A percentile compares a stretch with the other conserved stretches of the same genome.
These are phyloP conservation scores for Penicillium paxilli DNA, from an alignment of 495 filamentous ascomycete species.

Conservation along the genomic window DNA sequence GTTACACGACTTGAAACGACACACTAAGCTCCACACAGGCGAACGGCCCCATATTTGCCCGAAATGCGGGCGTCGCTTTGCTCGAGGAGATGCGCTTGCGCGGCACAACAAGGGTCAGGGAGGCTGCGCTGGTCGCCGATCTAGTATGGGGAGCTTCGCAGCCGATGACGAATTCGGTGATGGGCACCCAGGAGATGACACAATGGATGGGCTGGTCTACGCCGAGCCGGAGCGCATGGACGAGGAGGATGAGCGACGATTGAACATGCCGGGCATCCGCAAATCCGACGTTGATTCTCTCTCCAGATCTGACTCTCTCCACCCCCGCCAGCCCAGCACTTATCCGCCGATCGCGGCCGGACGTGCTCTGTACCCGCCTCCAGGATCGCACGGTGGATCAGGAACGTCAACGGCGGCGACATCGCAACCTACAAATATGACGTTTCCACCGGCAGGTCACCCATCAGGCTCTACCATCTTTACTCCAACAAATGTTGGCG, in stretches of 20 bases:
- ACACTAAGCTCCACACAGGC: slow-evolving; percentile 94
- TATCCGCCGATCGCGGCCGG: slow-evolving; percentile 70
- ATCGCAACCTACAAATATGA: slow-evolving; percentile 48
- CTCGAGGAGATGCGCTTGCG: slow-evolving; percentile 90
- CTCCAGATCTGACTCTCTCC: slow-evolving; percentile 49
- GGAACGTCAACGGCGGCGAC: slow-evolving; percentile 54
- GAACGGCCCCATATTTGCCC: slow-evolving; percentile 93
- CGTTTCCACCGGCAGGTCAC: slow-evolving; percentile 47
- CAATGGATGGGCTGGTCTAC: slow-evolving; percentile 77
- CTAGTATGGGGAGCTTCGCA: slow-evolving; percentile 83
- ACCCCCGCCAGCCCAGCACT: slow-evolving; percentile 65
- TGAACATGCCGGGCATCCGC: slow-evolving; percentile 72
- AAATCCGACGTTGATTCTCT: slow-evolving; percentile 58
- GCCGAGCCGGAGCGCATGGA: slow-evolving; percentile 63
- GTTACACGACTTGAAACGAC: slow-evolving; percentile 92
- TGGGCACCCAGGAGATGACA: slow-evolving; percentile 53
- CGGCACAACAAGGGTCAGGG: slow-evolving; percentile 95
- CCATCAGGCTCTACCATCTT: slow-evolving; percentile 59
- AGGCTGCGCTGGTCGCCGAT: slow-evolving; percentile 86
- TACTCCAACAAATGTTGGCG: slow-evolving; percentile 71
- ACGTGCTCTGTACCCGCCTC: slow-evolving; percentile 59
- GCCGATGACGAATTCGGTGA: slow-evolving; percentile 76
- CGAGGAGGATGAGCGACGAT: slow-evolving; percentile 59
- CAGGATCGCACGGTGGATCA: slow-evolving; percentile 47
- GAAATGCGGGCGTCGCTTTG: slow-evolving; percentile 92